Evolutionary conservation across 2,329 filamentous ascomycete species (phyloP).

Genomic region (Monosporascus sp.): DNA sequence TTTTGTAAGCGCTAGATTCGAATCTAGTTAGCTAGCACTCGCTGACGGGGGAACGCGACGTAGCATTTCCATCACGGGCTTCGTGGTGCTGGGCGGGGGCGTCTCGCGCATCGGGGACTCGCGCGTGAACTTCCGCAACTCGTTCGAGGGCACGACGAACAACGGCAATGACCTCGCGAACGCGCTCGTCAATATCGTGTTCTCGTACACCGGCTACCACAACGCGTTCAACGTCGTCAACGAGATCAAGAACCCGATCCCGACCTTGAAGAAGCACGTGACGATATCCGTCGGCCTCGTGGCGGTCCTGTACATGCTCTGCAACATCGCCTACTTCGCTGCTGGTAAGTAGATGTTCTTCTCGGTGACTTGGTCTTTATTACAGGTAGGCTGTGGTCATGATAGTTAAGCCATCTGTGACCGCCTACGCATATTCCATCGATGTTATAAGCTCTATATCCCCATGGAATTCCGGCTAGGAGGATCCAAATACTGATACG

Average conservation of each 20-base stretch:
- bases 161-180: constrained; percentile 45
- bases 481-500: no score
- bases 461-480: no score
- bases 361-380: background rate
- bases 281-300: constrained; percentile 45
- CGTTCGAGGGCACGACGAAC: constrained; percentile 44
- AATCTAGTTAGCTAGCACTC: background rate
- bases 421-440: no score
- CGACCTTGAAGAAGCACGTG: constrained; percentile 45
- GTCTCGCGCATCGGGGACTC: constrained; percentile 43
- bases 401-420: no score
- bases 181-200: constrained; percentile 54
- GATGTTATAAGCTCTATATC: no score
- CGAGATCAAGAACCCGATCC: constrained; percentile 51
- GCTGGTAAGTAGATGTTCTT: constrained; percentile 29
- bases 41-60: background rate
- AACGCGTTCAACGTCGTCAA: constrained; percentile 58
- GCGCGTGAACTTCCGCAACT: constrained; percentile 45
- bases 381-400: no score
- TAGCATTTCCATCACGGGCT: constrained; percentile 49
- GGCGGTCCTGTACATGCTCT: constrained; percentile 48
- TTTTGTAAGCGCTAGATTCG: constrained; percentile 36
- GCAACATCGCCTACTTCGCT: constrained; percentile 56
- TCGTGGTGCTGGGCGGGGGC: constrained; percentile 57
- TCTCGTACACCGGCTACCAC: constrained; percentile 50